Conservation (phyloP, 2,329 filamentous ascomycete species). For the Fusarium pseudograminearum region DNA sequence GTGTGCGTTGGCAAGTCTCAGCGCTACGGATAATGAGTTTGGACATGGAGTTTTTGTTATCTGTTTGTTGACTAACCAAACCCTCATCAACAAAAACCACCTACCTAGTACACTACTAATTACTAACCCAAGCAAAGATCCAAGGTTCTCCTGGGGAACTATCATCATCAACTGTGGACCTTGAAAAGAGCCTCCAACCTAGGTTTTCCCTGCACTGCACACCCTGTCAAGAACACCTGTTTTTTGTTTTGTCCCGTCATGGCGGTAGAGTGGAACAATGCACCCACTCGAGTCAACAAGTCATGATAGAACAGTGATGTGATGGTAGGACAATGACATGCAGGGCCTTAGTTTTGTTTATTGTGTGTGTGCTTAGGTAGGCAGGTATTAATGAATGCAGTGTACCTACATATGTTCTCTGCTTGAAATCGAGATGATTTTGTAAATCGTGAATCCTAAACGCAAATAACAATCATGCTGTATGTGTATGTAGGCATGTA, state of each 20-base stretch:
- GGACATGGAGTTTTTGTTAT: not conserved
- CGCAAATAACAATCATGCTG: not conserved
- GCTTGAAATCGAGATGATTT: not conserved
- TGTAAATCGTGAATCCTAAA: constrained; percentile 3
- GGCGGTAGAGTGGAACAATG: constrained; percentile 33
- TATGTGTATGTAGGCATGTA: not conserved
- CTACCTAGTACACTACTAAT: no score
- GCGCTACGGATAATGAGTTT: constrained; percentile 26
- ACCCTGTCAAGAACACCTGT: constrained; percentile 12
- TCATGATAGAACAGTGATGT: constrained; percentile 31
- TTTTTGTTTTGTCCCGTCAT: constrained; percentile 23
- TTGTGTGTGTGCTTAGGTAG: not conserved
- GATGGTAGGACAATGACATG: constrained; percentile 37
- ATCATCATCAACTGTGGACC: constrained; percentile 13
- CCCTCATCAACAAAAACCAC: not conserved
- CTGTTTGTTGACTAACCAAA: not conserved
- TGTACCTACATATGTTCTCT: constrained; percentile 4
- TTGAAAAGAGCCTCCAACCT: constrained; percentile 12
- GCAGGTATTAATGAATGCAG: not conserved
- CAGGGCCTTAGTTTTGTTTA: constrained; percentile 3
- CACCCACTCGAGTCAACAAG: constrained; percentile 26
- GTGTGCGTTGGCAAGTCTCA: constrained; percentile 40
- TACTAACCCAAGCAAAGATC: not conserved
- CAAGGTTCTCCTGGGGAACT: constrained; percentile 16
- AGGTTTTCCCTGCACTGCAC: not conserved